Base-by-base conservation (phyloP, 306 rosid species). In the Trifolium subterraneum region DNA sequence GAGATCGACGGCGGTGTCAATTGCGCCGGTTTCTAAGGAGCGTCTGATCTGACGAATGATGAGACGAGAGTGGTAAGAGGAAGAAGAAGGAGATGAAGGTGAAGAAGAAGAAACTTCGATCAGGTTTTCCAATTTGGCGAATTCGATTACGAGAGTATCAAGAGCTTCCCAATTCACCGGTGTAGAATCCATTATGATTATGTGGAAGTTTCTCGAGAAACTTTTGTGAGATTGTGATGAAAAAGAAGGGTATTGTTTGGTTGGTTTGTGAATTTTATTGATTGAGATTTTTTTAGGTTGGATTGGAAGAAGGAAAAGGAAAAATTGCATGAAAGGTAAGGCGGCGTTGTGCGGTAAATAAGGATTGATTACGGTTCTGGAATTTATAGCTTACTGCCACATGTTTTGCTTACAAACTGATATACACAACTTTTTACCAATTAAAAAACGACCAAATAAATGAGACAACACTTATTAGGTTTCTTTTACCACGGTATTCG, bases 101-200 rank as follows among this genome's bases (percentile, higher is more conserved):
- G 81, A 60, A 50, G 77, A 73, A n/a, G 78, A 45, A 13, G 86
- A 79, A 69, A 87, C 85, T 39, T 90, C 98, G 70, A 95, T 71
- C 54, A 95, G 88, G 81, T 92, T 92, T 85, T 95, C 99, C 29
- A 95, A 90, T 85, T 89, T 92, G 20, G 96, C 98, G 76, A 95
- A 95, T 64, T 92, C 98, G 85, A 92, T 85, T 1, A 95, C 70
- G 8, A 95, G 84, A 35, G 90, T 67, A 74, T 95, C 99, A 2
- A 95, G 97, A 10, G 98, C 82, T 82, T 95, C 98, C 99, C 99
- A 95, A 77, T 90, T 95, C 63, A 95, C 87, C 8, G 92, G 88
- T 81, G 89, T 72, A 11, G 96, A 82, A 5, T 95, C 97, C 99
- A 93, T 92, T 52, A 4, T 12, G 13, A 1, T 33, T 62, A 18